Evolutionary conservation across 139 green algal species (phyloP).

Genomic region (Chlamydomonas applanata): DNA sequence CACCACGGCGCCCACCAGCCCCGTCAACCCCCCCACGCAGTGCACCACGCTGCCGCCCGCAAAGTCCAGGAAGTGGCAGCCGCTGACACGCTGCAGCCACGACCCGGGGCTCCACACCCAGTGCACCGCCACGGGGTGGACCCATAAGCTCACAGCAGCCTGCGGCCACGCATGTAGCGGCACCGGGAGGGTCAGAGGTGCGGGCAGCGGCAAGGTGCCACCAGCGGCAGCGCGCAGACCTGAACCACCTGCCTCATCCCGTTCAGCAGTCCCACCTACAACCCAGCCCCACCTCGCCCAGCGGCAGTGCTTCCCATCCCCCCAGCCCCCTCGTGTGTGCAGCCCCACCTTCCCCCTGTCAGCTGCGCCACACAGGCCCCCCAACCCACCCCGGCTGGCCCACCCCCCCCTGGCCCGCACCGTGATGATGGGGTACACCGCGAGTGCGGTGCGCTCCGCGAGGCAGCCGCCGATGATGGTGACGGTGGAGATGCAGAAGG

Average conservation of each 20-base stretch:
- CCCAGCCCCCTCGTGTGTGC: no score
- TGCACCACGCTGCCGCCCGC: constrained; percentile 45
- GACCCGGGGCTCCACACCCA: constrained; percentile 31
- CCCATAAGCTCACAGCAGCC: constrained; percentile 13
- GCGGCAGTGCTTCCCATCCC: no score
- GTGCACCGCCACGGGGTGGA: constrained; percentile 42
- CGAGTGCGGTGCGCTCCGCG: constrained; percentile 43
- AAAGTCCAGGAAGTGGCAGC: constrained; percentile 49
- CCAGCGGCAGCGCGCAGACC: no score
- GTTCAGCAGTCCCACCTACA: no score
- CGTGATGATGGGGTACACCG: constrained; percentile 22
- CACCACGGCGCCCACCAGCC: constrained; percentile 34
- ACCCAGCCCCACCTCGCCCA: no score
- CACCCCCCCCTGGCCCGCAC: no score
- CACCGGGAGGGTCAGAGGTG: not conserved
- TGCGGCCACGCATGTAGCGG: no score
- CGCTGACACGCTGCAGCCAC: constrained; percentile 17
- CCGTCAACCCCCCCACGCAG: constrained; percentile 35
- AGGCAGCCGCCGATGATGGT: constrained; percentile 51
- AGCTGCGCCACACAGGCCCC: no score
- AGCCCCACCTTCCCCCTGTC: no score
- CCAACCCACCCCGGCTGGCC: no score
- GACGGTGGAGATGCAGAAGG: constrained; percentile 37
- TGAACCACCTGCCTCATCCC: no score
- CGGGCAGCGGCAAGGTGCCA: not conserved